Evolutionary conservation across 371 early-diverging fungal genomes (phyloP).

Genomic region (Coemansia sp.): DNA sequence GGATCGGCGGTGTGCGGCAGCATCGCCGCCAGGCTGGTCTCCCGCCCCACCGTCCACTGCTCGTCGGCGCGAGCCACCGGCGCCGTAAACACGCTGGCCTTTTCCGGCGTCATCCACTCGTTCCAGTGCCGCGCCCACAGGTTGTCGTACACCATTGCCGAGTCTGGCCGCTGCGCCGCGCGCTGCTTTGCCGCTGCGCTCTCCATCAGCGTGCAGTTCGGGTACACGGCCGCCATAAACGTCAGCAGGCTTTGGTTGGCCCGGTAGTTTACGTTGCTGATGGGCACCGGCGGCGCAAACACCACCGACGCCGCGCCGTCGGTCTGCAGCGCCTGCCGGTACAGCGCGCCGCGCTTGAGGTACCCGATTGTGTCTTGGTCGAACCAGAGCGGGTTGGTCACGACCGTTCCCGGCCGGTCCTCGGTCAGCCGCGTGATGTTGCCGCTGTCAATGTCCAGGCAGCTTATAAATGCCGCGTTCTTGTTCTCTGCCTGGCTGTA

Average conservation of each 20-base stretch:
- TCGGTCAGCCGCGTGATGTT: conserved; percentile 33
- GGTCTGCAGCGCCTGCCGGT: conserved; percentile 24
- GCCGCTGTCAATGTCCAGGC: conserved; percentile 30
- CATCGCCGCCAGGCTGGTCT: conserved; percentile 10
- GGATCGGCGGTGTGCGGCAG: conserved; percentile 16
- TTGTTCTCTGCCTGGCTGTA: conserved; percentile 22
- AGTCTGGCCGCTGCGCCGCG: conserved; percentile 10
- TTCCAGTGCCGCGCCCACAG: conserved; percentile 51
- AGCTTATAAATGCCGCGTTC: conserved; percentile 12
- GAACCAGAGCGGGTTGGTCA: conserved; percentile 42
- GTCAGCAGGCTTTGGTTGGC: conserved; percentile 10
- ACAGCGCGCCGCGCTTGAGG: conserved; percentile 29
- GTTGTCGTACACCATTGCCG: conserved; percentile 38
- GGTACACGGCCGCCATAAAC: conserved; percentile 31
- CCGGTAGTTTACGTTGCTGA: conserved; percentile 28
- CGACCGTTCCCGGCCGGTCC: neutral
- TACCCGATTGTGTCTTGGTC: conserved; percentile 27
- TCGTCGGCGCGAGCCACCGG: neutral
- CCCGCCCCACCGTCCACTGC: conserved; percentile 1
- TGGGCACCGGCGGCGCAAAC: conserved; percentile 19
- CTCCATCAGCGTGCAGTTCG: conserved; percentile 20
- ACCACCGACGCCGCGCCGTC: conserved; percentile 17
- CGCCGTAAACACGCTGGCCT: conserved; percentile 33
- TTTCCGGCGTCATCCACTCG: conserved; percentile 38
- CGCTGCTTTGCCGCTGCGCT: conserved; percentile 8